phyloP scores from a whole-genome alignment of 2,329 filamentous ascomycete species.

The Diaporthe batatas region DNA sequence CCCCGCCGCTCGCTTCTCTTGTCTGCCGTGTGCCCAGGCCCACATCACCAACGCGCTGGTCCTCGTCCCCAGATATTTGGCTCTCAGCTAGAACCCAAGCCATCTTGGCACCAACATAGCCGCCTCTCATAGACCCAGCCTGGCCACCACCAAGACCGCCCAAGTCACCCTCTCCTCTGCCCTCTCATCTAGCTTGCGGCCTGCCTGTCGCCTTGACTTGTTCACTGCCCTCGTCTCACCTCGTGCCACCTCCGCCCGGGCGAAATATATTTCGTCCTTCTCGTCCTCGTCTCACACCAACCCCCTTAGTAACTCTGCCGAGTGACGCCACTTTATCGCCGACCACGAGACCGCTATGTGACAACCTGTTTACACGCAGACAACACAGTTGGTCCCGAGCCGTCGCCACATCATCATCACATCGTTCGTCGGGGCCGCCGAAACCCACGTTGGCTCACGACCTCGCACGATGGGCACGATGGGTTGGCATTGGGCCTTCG shows the following conservation, averaged over 20 bases:
- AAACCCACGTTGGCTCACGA: conserved; percentile 55
- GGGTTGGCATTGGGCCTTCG: conserved; percentile 47
- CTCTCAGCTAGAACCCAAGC: conserved; percentile 24
- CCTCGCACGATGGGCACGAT: conserved; percentile 46
- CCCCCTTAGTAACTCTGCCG: background rate
- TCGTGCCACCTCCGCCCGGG: conserved; percentile 2
- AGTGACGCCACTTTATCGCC: background rate
- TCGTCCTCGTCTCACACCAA: background rate
- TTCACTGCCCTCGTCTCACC: background rate
- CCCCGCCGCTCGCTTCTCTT: conserved; percentile 13
- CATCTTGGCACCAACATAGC: conserved; percentile 30
- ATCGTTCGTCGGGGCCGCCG: conserved; percentile 44
- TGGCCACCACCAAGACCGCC: conserved; percentile 14
- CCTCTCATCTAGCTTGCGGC: no score
- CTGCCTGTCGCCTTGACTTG: conserved; percentile 34
- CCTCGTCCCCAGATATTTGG: conserved; percentile 28
- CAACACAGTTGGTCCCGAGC: conserved; percentile 4
- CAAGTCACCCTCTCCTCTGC: conserved; percentile 29
- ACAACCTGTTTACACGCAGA: conserved; percentile 1
- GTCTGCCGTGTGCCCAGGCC: conserved; percentile 29
- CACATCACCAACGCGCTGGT: conserved; percentile 27
- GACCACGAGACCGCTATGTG: conserved; percentile 21
- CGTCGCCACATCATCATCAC: background rate
- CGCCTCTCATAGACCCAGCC: conserved; percentile 18
- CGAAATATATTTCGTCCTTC: conserved; percentile 3